phyloP scores from a whole-genome alignment of 2,329 filamentous ascomycete genomes.

The Beauveria sp. region DNA sequence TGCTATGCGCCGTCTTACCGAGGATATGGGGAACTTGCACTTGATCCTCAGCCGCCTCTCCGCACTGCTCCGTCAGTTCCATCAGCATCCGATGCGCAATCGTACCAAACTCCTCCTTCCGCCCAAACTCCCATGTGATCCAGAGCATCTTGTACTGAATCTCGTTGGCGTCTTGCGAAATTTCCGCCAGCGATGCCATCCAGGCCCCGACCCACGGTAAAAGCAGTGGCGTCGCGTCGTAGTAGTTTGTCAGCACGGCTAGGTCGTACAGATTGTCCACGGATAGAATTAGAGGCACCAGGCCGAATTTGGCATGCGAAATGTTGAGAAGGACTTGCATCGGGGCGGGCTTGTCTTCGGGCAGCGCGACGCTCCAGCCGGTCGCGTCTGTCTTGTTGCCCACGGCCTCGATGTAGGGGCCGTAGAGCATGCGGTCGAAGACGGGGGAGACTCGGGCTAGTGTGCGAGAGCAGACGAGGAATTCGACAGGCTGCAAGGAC shows the following conservation, averaged over 20 bases:
- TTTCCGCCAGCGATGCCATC: slow-evolving; percentile 15
- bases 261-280: slow-evolving; percentile 21
- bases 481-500: not conserved
- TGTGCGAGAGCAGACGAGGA: not conserved
- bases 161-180: slow-evolving; percentile 12
- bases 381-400: not conserved
- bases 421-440: not conserved
- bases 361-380: not conserved
- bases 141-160: slow-evolving; percentile 21
- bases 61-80: not conserved
- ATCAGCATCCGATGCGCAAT: slow-evolving; percentile 8
- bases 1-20: not conserved
- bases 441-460: not conserved
- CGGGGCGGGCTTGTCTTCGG: not conserved
- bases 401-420: not conserved
- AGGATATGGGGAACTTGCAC: not conserved
- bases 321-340: not conserved
- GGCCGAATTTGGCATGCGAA: not conserved
- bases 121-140: slow-evolving; percentile 26
- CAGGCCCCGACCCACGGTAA: slow-evolving; percentile 20
- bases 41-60: not conserved
- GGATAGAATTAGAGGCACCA: slow-evolving; percentile 17
- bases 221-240: slow-evolving; percentile 20
- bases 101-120: slow-evolving; percentile 16
- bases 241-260: slow-evolving; percentile 24